Percentiles rank a stretch among this genome's conserved stretches.
These are phyloP conservation scores for Rhodosorus marinus DNA, from an alignment of 23 red algal species.

Conservation along the genomic window DNA sequence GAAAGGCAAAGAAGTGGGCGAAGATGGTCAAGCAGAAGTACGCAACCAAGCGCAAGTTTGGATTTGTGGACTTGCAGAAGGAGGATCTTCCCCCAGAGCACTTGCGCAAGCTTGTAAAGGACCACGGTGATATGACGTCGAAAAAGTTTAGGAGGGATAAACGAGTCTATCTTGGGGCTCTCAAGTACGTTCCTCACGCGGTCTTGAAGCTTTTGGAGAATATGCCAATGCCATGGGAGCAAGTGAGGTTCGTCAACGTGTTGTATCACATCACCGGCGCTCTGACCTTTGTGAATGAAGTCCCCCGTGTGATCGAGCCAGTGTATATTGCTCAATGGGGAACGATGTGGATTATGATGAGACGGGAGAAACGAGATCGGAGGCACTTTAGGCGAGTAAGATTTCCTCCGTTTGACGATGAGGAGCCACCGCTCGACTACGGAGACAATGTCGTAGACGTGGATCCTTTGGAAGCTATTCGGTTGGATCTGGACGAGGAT, in stretches of 20 bases:
- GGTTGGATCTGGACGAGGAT: conserved; percentile 62
- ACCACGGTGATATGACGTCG: conserved; percentile 85
- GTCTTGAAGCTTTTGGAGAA: conserved; percentile 80
- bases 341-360: conserved; percentile 68
- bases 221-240: conserved; percentile 98
- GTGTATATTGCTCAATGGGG: conserved; percentile 91
- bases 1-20: conserved; percentile 27
- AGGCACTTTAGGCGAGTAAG: conserved; percentile 62
- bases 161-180: conserved; percentile 70
- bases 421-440: conserved; percentile 88
- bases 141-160: conserved; percentile 64
- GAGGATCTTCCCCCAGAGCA: conserved; percentile 85
- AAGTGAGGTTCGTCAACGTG: conserved; percentile 47
- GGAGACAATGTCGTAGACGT: conserved; percentile 78
- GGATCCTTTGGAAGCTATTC: conserved; percentile 72
- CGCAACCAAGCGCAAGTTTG: conserved; percentile 51
- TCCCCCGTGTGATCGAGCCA: conserved; percentile 64
- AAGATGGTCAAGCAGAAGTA: conserved; percentile 17
- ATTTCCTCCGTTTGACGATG: conserved; percentile 90
- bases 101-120: conserved; percentile 74
- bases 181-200: conserved; percentile 92
- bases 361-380: conserved; percentile 58
- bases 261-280: conserved; percentile 88
- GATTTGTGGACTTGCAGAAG: conserved; percentile 46
- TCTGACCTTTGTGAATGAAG: conserved; percentile 79